Percentiles rank a stretch among this genome's conserved stretches.
These are phyloP conservation scores for Paxillus involutus DNA, from an alignment of 768 basidiomycete genomes.

Conservation along the genomic window DNA sequence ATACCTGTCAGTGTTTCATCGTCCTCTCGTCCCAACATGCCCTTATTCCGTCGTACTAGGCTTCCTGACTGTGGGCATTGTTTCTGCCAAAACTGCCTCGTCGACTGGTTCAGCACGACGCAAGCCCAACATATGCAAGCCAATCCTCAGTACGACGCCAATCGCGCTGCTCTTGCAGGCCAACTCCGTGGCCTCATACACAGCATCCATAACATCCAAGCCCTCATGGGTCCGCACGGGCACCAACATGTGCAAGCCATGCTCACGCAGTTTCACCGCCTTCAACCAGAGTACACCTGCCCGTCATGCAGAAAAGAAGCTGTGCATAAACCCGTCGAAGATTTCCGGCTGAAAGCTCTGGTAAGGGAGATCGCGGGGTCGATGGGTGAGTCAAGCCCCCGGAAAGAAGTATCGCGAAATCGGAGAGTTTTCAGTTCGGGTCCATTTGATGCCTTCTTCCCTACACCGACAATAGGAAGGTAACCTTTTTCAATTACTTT, in stretches of 20 bases:
- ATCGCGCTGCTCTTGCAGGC: conserved; percentile 19
- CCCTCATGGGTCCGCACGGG: conserved; percentile 8
- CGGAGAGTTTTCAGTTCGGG: conserved; percentile 8
- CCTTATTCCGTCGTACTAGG: conserved; percentile 33
- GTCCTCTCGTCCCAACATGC: neutral
- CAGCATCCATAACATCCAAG: conserved; percentile 21
- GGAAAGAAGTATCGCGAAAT: neutral
- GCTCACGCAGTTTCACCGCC: conserved; percentile 23
- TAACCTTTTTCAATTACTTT: neutral
- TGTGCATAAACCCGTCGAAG: conserved; percentile 52
- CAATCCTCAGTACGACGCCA: conserved; percentile 45
- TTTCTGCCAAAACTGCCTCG: conserved; percentile 63
- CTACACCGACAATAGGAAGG: conserved; percentile 5
- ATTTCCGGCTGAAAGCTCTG: conserved; percentile 60
- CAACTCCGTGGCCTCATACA: conserved; percentile 20
- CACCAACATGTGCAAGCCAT: conserved; percentile 18
- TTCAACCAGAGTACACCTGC: conserved; percentile 59
- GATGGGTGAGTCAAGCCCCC: conserved; percentile 47
- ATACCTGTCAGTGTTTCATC: conserved; percentile 48
- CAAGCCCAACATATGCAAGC: conserved; percentile 47
- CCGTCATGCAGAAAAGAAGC: conserved; percentile 62
- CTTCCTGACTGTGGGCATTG: conserved; percentile 69
- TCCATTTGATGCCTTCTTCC: conserved; percentile 52
- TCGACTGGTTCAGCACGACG: conserved; percentile 51
- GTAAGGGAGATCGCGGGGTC: conserved; percentile 49